These are phyloP conservation scores for Pyrenopolyporus hunteri DNA, from an alignment of 495 filamentous ascomycete species.

Conservation along the genomic window DNA sequence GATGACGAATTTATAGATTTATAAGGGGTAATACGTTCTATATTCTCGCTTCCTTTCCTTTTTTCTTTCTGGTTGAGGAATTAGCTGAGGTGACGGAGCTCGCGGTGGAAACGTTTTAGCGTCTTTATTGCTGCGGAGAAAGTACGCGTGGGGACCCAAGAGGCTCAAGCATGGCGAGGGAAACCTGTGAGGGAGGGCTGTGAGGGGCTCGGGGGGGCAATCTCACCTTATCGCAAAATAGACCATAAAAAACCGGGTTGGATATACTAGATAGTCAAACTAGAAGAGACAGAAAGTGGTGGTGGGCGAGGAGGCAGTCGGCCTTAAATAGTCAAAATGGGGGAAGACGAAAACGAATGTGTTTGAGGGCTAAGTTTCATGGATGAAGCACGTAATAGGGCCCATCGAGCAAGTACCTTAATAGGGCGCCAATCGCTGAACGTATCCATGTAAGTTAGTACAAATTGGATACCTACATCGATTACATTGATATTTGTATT, in stretches of 20 bases:
- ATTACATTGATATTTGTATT: too few relatives aligned
- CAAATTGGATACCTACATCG: too few relatives aligned
- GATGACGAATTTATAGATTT: conserved; percentile 20
- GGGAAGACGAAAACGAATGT: conserved; percentile 30
- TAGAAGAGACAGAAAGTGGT: background rate
- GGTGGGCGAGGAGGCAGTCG: conserved; percentile 20
- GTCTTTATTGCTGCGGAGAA: conserved; percentile 28
- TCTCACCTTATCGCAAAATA: conserved; percentile 17
- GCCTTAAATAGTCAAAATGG: conserved; percentile 35
- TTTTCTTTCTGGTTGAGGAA: conserved; percentile 1
- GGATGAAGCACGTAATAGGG: conserved; percentile 41
- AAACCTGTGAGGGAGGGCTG: background rate
- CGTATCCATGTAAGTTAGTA: too few relatives aligned
- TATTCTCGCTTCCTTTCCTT: background rate
- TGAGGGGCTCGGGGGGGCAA: conserved; percentile 1
- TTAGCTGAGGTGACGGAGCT: conserved; percentile 19
- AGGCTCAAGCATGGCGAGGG: conserved; percentile 10
- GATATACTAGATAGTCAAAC: conserved; percentile 27
- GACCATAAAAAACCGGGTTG: conserved; percentile 5
- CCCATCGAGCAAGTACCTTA: conserved; percentile 33
- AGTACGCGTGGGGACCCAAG: conserved; percentile 14
- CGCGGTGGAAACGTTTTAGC: conserved; percentile 29
- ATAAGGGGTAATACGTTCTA: background rate
- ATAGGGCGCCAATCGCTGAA: conserved; percentile 35
- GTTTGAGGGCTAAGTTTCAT: conserved; percentile 28